Base-by-base conservation (phyloP, 2,329 filamentous ascomycete species). In the Phialocephala sp. region DNA sequence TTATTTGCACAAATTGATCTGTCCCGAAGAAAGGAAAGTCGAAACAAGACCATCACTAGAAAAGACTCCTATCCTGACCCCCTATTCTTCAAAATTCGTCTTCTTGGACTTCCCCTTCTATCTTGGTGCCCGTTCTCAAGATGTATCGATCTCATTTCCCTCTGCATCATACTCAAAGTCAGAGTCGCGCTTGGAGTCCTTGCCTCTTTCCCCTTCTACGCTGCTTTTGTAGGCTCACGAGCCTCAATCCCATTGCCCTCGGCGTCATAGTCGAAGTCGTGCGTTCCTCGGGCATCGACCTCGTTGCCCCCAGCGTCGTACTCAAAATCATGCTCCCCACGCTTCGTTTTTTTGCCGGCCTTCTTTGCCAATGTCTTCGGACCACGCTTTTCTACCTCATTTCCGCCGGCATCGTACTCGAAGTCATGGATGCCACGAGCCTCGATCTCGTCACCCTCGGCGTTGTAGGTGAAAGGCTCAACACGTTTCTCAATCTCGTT, bases 111-210 rank as follows among this genome's bases (percentile, higher is more conserved):
- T 64, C 43, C 52, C 59, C 62, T 63, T 64, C 62, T 59, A 4
- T 62, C 54, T 27, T 62, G 35, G 35, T 61, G 41, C 18, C 66
- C 66, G 15, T 66, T 43, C 22, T 66, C 66, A 37, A 63, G 60
- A 22, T 62, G 63, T 63, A 9, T 60, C 66, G 47, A 68, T 64
- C 39, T 69, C 68, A 12, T 69, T 69, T 37, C 66, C 66, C 1
- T 54, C 68, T 11, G 67, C 67, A 60, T 69, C 67, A 18, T 69
- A 67, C 35, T 64, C 54, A 43, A 64, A 67, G 27, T 32, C 27
- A 18, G 43, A 45, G 9, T 41, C 37, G 9, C 12, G 3, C 37
- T 41, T 32, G 37, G 37, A 4, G 15, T 5, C 9, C 37, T 12
- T 12, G 37, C 37, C 11, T 41, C 9, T 3, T 12, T 3, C 37